These are phyloP conservation scores for Pythium plurisporium DNA, from an alignment of 352 stramenopile genomes.

Conservation along the genomic window DNA sequence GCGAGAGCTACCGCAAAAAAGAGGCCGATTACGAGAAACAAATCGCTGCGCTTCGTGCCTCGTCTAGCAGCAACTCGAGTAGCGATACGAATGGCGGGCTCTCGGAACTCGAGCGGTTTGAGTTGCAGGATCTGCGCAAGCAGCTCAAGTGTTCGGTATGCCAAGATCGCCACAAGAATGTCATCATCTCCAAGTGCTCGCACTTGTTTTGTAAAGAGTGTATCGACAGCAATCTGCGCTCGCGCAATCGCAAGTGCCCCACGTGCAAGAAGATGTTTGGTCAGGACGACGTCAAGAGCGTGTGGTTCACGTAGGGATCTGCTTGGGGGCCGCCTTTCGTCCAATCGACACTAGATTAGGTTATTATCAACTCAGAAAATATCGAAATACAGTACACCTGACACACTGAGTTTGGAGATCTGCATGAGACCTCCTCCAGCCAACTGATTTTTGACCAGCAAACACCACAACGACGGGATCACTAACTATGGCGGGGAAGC, in stretches of 20 bases:
- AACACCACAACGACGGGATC: background rate
- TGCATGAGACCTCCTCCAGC: background rate
- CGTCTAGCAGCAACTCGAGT: conserved; percentile 10
- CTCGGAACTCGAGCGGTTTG: conserved; percentile 70
- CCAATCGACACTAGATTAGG: no score
- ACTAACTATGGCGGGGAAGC: conserved; percentile 28
- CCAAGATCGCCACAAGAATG: conserved; percentile 78
- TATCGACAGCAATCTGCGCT: conserved; percentile 85
- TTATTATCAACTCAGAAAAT: no score
- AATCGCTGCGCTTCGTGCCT: conserved; percentile 33
- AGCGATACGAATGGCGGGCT: conserved; percentile 28
- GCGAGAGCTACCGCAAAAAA: conserved; percentile 48
- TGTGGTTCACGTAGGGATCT: conserved; percentile 72
- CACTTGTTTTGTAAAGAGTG: conserved; percentile 90
- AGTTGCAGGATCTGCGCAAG: conserved; percentile 80
- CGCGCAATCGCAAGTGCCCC: conserved; percentile 85
- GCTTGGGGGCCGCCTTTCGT: background rate
- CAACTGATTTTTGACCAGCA: conserved; percentile 6
- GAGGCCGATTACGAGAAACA: conserved; percentile 43
- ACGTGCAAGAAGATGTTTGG: conserved; percentile 91
- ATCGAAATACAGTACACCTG: no score
- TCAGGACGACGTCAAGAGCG: conserved; percentile 81
- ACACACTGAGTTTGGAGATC: background rate
- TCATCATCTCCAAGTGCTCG: conserved; percentile 87
- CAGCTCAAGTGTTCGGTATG: conserved; percentile 83